Evolutionary conservation across 2,329 filamentous ascomycete genomes (phyloP).

Genomic region (Cryphonectria carpinicola): DNA sequence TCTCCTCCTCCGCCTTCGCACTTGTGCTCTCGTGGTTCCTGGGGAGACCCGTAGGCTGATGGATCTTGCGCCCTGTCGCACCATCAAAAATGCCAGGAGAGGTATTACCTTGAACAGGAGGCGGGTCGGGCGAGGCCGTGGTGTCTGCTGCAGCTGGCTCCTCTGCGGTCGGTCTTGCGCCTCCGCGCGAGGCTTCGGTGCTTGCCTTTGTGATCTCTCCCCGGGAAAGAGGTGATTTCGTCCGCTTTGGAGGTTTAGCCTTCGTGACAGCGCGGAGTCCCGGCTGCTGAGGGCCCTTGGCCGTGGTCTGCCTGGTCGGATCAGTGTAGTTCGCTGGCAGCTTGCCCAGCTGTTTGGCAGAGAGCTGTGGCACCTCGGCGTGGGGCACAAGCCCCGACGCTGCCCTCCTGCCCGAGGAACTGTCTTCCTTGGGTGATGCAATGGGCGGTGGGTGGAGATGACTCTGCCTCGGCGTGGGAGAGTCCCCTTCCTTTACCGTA

Average conservation of each 20-base stretch:
- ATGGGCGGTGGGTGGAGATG: slow-evolving; percentile 10
- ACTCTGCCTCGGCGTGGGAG: slow-evolving; percentile 27
- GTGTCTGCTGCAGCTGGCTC: background rate
- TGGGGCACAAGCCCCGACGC: slow-evolving; percentile 21
- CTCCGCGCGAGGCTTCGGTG: background rate
- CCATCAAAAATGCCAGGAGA: slow-evolving; percentile 15
- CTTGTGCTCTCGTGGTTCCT: background rate
- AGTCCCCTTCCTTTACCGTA: slow-evolving; percentile 38
- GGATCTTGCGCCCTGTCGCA: background rate
- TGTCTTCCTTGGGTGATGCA: slow-evolving; percentile 25
- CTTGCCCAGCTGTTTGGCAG: slow-evolving; percentile 55
- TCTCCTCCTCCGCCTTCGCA: background rate
- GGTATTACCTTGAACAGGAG: background rate
- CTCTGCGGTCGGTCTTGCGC: slow-evolving; percentile 17
- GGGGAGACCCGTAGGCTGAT: background rate
- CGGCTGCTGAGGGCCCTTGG: slow-evolving; percentile 15
- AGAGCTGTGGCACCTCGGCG: slow-evolving; percentile 34
- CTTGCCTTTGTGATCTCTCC: background rate
- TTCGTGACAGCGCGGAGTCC: background rate
- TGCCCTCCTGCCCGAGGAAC: slow-evolving; percentile 13
- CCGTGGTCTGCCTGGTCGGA: slow-evolving; percentile 7
- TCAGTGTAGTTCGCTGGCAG: slow-evolving; percentile 40
- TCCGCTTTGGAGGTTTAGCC: background rate
- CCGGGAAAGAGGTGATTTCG: background rate
- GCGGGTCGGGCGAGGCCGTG: background rate